Base-by-base conservation (phyloP, 495 filamentous ascomycete species). In the Penicillium mononematosum region DNA sequence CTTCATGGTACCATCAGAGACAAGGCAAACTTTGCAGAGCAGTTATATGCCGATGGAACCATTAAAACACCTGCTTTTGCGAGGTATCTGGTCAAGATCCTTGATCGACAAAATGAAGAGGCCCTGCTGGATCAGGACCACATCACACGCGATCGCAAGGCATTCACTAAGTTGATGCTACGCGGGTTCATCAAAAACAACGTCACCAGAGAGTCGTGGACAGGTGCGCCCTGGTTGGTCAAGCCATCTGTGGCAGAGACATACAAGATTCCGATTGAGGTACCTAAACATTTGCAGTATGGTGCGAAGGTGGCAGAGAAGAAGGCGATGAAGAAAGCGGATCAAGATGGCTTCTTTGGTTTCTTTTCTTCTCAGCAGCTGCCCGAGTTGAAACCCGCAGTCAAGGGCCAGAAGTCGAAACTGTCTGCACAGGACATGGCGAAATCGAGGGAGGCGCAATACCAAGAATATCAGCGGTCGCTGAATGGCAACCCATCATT, bases 181-280 rank as follows among this genome's bases (percentile, higher is more conserved):
- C 86, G 92, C 29, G 88, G 91, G 3, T 98, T 97, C 58, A 90
- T 99, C 55, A 96, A 96, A 66, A 92, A 96, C 73, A 94, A 91
- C 7, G 88, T 96, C 14, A 90, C 87, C 12, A 80, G 92, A 56
- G 95, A 98, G 63, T 82, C 92, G 0, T 98, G 93, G 93, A 89
- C 83, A 43, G 92, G 93, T 5, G 94, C 94, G 0, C 95, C 95
- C 10, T 99, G 94, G 94, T 70, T 96, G 36, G 92, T 98, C 20
- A 98, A 96, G 73, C 81, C 87, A 19, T 83, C 88, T 47, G 84
- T 96, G 45, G 95, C 95, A 1, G 84, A 85, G 31, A 79, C 86
- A 59, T 96, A 92, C 63, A 88, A 88, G 56, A 95, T 99, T 61
- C 83, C 87, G 50, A 92, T 84, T 9, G 85, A 88, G 53, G 83